Conservation (phyloP, 2,329 filamentous ascomycete species). For the Myotisia sp. region DNA sequence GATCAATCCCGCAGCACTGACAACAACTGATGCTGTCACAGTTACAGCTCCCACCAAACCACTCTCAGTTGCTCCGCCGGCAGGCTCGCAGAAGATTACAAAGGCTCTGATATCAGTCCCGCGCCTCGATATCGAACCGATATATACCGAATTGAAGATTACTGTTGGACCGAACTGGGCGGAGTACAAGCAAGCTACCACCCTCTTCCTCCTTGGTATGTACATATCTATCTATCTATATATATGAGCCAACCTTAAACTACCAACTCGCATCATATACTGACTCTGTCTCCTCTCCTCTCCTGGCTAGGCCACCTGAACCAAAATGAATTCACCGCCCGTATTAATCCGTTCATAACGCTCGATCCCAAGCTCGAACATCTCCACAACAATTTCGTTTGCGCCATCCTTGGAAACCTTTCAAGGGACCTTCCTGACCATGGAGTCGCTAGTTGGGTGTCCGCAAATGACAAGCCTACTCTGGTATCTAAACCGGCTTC, state of each 20-base stretch:
- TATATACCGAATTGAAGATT: slow-evolving; percentile 47
- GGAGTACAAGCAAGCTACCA: slow-evolving; percentile 45
- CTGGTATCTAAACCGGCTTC: slow-evolving; percentile 37
- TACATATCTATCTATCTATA: slow-evolving; percentile 6
- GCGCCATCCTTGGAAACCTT: slow-evolving; percentile 45
- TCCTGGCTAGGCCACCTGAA: slow-evolving; percentile 39
- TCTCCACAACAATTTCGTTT: slow-evolving; percentile 48
- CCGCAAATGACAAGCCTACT: slow-evolving; percentile 42
- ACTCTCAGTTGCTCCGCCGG: slow-evolving; percentile 10
- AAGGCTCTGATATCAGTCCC: slow-evolving; percentile 41
- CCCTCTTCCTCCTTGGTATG: slow-evolving; percentile 44
- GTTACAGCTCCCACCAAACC: slow-evolving; percentile 21
- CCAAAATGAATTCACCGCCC: slow-evolving; percentile 45
- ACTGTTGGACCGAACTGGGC: slow-evolving; percentile 46
- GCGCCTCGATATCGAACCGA: slow-evolving; percentile 48
- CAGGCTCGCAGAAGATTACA: slow-evolving; percentile 32
- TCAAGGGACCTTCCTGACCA: slow-evolving; percentile 47
- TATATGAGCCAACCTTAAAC: slow-evolving; percentile 4
- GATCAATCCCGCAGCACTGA: slow-evolving; percentile 33
- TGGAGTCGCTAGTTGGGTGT: slow-evolving; percentile 50
- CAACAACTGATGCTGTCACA: slow-evolving; percentile 25
- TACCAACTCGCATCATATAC: slow-evolving; percentile 13
- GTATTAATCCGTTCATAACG: slow-evolving; percentile 42
- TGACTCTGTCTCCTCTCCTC: neutral
- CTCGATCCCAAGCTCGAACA: slow-evolving; percentile 39